phyloP scores from a whole-genome alignment of 2,329 filamentous ascomycete genomes.

The Mariannaea sp. region DNA sequence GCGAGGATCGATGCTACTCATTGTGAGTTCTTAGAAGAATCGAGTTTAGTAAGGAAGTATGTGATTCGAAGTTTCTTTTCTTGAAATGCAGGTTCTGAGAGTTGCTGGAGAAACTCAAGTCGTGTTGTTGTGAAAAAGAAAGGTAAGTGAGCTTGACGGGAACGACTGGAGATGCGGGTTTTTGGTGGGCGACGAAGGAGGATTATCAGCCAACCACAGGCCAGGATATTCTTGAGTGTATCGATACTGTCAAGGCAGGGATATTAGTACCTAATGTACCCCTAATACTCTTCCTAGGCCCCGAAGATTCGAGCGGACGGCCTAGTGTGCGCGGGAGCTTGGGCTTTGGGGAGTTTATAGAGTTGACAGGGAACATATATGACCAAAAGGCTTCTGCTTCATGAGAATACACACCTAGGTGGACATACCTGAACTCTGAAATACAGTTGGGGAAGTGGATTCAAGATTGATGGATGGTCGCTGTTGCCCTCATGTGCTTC shows the following conservation, averaged over 20 bases:
- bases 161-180: background rate
- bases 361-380: too few species aligned
- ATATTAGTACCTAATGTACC: too few species aligned
- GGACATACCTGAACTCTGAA: too few species aligned
- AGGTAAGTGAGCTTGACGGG: background rate
- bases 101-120: background rate
- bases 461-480: too few species aligned
- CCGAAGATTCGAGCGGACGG: too few species aligned
- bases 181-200: background rate
- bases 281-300: too few species aligned
- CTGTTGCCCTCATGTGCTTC: too few species aligned
- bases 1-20: constrained; percentile 23
- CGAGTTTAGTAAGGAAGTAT: background rate
- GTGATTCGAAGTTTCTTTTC: background rate
- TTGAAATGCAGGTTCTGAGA: background rate
- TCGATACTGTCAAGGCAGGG: background rate
- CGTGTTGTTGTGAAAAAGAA: constrained; percentile 10
- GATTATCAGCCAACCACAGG: background rate
- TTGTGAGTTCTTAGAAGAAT: constrained; percentile 2
- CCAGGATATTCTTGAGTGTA: background rate
- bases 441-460: too few species aligned
- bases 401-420: too few species aligned
- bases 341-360: too few species aligned
- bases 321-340: too few species aligned
- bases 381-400: too few species aligned